phyloP scores from a whole-genome alignment of 2,329 filamentous ascomycete genomes.

The Fusarium nelsonii region DNA sequence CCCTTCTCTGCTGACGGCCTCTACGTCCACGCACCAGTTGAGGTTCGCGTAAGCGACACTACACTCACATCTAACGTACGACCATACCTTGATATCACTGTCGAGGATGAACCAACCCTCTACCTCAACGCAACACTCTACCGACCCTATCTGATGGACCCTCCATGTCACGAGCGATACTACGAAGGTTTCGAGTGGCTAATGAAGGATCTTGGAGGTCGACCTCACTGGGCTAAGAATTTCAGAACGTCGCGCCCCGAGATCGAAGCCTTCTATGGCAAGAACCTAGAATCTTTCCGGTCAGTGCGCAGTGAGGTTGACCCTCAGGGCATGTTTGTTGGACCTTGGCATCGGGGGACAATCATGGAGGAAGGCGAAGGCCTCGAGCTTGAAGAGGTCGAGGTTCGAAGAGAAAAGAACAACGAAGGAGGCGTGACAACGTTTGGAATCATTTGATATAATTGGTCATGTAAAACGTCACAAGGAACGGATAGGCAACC shows the following conservation, averaged over 20 bases:
- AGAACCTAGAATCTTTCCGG: constrained; percentile 75
- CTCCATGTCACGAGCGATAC: constrained; percentile 80
- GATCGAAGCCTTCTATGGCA: constrained; percentile 76
- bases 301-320: constrained; percentile 77
- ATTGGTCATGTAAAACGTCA: constrained; percentile 18
- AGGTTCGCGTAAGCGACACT: constrained; percentile 88
- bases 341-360: constrained; percentile 86
- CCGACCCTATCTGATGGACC: constrained; percentile 81
- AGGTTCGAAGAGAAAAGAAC: constrained; percentile 47
- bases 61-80: constrained; percentile 54
- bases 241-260: constrained; percentile 73
- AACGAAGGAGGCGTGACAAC: constrained; percentile 46
- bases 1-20: constrained; percentile 83
- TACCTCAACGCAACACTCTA: constrained; percentile 94
- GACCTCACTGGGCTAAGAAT: constrained; percentile 95
- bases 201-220: constrained; percentile 85
- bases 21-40: constrained; percentile 90
- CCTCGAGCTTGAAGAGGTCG: constrained; percentile 55
- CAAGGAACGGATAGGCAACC: constrained; percentile 13
- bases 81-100: constrained; percentile 77
- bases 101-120: constrained; percentile 75
- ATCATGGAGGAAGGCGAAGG: constrained; percentile 61
- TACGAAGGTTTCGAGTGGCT: constrained; percentile 92
- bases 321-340: constrained; percentile 87
- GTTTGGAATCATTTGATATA: constrained; percentile 41